Base-by-base conservation (phyloP, 2,329 filamentous ascomycete species). In the Fusarium ramigenum region DNA sequence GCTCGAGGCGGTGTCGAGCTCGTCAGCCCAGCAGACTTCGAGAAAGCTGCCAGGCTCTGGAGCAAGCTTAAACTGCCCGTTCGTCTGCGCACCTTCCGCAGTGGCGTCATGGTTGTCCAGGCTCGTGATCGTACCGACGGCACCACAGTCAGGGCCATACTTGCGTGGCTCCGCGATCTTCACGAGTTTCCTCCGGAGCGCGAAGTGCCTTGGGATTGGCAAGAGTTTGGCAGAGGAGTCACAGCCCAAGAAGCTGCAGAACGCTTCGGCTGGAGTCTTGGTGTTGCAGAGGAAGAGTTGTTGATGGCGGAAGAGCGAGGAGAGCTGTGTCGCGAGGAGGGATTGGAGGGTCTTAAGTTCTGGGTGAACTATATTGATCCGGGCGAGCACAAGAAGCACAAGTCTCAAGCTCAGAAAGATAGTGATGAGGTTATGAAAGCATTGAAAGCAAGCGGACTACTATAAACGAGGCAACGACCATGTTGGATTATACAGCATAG, bases 241-340 rank as follows among this genome's bases (percentile, higher is more conserved):
- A 98, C 95, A 19, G 94, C 95, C 4, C 93, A 96, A 79, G 95
- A 98, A 79, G 90, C 91, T 0, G 96, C 96, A 0, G 93, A 97
- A 81, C 87, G 90, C 56, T 99, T 99, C 82, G 94, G 95, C 10
- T 99, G 96, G 96, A 98, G 96, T 80, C 92, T 99, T 12, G 96
- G 96, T 14, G 96, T 99, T 28, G 96, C 96, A 3, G 93, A 93
- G 67, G 96, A 98, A 81, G 96, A 99, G 83, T 86, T 99, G 18
- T 93, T 98, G 80, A 98, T 99, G 96, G 95, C 95, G 0, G 96
- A 99, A 82, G 96, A 98, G 80, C 90, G 89, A 63, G 96, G 96
- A 0, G 90, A 91, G 6, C 81, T 99, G 25, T 98, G 96, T 80
- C 91, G 96, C 53, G 96, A 99, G 80, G 95, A 97, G 78, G 92